These are phyloP conservation scores for Fomitopsis pulvina DNA, from an alignment of 768 basidiomycete genomes.

Conservation along the genomic window DNA sequence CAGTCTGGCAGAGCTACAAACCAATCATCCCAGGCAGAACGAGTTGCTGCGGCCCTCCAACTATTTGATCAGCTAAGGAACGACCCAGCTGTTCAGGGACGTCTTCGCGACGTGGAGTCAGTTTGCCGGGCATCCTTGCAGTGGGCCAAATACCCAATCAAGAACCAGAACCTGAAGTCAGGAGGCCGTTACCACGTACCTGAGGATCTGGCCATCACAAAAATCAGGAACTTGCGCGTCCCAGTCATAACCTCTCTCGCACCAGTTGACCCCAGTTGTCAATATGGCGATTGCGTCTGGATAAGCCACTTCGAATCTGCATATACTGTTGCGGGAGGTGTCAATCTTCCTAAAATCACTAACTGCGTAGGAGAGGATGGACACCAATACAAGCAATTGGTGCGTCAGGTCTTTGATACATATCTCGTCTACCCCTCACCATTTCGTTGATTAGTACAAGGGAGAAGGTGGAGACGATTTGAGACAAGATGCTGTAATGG, in stretches of 20 bases:
- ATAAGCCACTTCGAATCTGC: constrained; percentile 52
- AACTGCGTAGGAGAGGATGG: constrained; percentile 66
- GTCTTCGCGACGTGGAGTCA: constrained; percentile 47
- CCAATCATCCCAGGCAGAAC: constrained; percentile 46
- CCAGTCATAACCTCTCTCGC: constrained; percentile 77
- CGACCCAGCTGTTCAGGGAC: constrained; percentile 30
- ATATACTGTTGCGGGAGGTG: constrained; percentile 68
- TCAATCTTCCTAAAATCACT: constrained; percentile 78
- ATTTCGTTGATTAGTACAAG: constrained; percentile 62
- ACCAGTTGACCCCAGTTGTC: constrained; percentile 59
- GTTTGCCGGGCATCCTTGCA: constrained; percentile 62
- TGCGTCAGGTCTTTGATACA: constrained; percentile 27
- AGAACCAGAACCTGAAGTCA: constrained; percentile 14
- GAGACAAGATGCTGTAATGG: constrained; percentile 98
- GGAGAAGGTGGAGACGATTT: constrained; percentile 87
- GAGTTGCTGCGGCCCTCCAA: constrained; percentile 55
- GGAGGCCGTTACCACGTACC: constrained; percentile 35
- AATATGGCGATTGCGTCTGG: constrained; percentile 66
- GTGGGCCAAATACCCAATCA: constrained; percentile 64
- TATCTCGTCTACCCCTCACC: neutral
- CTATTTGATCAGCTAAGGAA: constrained; percentile 51
- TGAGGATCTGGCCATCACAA: constrained; percentile 34
- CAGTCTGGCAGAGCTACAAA: constrained; percentile 39
- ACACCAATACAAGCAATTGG: constrained; percentile 68
- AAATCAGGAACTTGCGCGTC: constrained; percentile 52